These are phyloP conservation scores for Floccularia luteovirens DNA, from an alignment of 768 basidiomycete genomes.

Conservation along the genomic window DNA sequence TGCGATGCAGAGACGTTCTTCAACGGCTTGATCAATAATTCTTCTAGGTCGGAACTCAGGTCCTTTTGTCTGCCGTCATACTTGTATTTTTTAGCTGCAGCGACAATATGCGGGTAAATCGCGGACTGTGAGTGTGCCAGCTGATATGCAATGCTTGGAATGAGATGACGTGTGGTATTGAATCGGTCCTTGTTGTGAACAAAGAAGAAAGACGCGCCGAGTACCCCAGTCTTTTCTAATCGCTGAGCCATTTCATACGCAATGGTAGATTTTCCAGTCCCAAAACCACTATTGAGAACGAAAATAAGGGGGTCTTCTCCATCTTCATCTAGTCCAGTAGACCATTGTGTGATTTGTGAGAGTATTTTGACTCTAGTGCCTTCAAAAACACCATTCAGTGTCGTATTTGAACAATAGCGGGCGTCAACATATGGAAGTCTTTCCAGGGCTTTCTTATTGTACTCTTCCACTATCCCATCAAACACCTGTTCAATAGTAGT, in stretches of 20 bases:
- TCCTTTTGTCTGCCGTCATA: neutral
- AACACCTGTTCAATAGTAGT: neutral
- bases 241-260: neutral
- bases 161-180: neutral
- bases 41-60: neutral
- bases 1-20: neutral
- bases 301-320: neutral
- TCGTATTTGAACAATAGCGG: neutral
- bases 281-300: neutral
- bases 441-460: neutral
- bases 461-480: neutral
- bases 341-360: neutral
- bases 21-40: neutral
- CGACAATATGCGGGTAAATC: neutral
- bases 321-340: neutral
- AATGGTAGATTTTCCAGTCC: neutral
- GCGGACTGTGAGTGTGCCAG: neutral
- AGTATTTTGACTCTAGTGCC: neutral
- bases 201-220: neutral
- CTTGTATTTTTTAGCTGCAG: neutral
- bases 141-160: neutral
- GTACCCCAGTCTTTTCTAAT: neutral
- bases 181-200: neutral
- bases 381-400: neutral
- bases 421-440: neutral